Base-by-base conservation (phyloP, 2,329 filamentous ascomycete genomes). In the Sclerotinia trifoliorum region DNA sequence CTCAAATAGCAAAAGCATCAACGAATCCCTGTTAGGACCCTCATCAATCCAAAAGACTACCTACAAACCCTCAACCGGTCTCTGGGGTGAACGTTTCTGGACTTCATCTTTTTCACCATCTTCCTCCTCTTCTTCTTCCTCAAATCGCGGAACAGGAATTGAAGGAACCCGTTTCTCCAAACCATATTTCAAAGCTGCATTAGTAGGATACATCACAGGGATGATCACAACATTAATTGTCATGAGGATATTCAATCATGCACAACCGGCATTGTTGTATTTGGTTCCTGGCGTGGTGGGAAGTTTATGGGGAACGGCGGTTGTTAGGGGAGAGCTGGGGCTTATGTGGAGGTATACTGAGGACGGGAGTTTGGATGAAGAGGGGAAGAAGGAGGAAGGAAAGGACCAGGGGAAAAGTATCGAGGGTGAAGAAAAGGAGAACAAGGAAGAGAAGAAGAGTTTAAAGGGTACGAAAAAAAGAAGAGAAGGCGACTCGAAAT, bases 221-320 rank as follows among this genome's bases (percentile, higher is more conserved):
- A 91, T 98, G 88, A 70, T 93, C 2, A 82, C 84, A 2, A 97
- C 94, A 0, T 79, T 97, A 24, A 81, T 84, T 0, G 90, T 93
- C 74, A 90, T 98, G 80, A 83, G 93, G 62, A 80, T 92, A 13
- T 95, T 88, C 75, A 85, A 90, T 58, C 92, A 92, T 71, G 92
- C 92, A 3, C 94, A 99, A 77, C 94, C 94, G 0, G 94, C 95
- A 10, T 83, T 99, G 44, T 81, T 99, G 19, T 98, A 98, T 77
- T 86, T 99, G 8, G 95, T 98, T 0, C 94, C 94, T 0, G 90
- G 91, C 0, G 92, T 98, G 0, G 80, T 97, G 6, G 83, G 85
- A 1, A 85, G 89, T 1, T 77, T 95, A 1, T 96, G 92, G 90
- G 78, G 88, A 4, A 95, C 91, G 2, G 94, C 90, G 0, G 73